These are phyloP conservation scores for Suillus occidentalis DNA, from an alignment of 768 basidiomycete genomes.

Conservation along the genomic window DNA sequence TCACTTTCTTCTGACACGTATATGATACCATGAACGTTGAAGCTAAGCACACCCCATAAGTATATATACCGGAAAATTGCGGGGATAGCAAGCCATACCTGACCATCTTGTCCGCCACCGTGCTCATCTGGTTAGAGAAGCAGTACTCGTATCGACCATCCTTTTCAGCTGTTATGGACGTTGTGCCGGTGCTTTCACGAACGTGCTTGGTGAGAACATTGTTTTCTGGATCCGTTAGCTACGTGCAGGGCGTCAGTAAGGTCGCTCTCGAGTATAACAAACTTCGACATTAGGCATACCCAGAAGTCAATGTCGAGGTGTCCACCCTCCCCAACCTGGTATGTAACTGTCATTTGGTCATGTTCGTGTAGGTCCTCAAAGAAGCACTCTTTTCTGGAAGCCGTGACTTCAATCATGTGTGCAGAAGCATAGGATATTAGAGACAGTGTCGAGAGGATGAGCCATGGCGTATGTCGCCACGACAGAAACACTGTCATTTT, in stretches of 20 bases:
- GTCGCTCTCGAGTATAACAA: background rate
- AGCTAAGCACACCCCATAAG: slow-evolving; percentile 47
- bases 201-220: slow-evolving; percentile 73
- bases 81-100: slow-evolving; percentile 47
- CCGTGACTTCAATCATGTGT: slow-evolving; percentile 72
- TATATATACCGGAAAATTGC: slow-evolving; percentile 1
- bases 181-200: slow-evolving; percentile 85
- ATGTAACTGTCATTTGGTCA: slow-evolving; percentile 99
- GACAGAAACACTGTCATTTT: slow-evolving; percentile 33
- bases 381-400: slow-evolving; percentile 90
- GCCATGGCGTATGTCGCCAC: slow-evolving; percentile 37
- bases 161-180: slow-evolving; percentile 81
- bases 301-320: slow-evolving; percentile 98
- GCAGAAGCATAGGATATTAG: slow-evolving; percentile 43
- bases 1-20: slow-evolving; percentile 88
- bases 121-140: slow-evolving; percentile 99
- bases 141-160: slow-evolving; percentile 94
- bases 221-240: slow-evolving; percentile 82
- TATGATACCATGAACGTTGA: slow-evolving; percentile 97
- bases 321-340: slow-evolving; percentile 97
- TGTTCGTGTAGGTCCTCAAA: slow-evolving; percentile 91
- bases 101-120: slow-evolving; percentile 92
- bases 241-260: slow-evolving; percentile 14
- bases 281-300: slow-evolving; percentile 44
- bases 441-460: slow-evolving; percentile 40